A percentile compares a stretch with the other conserved stretches of the same genome.
These are phyloP conservation scores for Populus nigra DNA, from an alignment of 345 rosid species.

Conservation along the genomic window DNA sequence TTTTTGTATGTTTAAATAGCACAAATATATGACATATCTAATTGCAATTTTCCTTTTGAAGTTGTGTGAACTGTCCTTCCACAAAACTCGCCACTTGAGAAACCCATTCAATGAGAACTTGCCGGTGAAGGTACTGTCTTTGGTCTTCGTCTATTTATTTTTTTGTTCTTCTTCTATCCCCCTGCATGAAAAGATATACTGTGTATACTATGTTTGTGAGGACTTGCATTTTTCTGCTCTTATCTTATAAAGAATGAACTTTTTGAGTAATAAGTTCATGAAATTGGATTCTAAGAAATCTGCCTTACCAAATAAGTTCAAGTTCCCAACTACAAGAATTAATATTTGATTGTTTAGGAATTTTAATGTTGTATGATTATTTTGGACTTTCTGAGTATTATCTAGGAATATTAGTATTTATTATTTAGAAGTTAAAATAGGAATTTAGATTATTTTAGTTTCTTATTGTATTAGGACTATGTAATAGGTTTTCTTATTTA, in stretches of 20 bases:
- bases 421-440: neutral
- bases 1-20: constrained; percentile 1
- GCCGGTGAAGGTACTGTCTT: constrained; percentile 78
- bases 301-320: neutral
- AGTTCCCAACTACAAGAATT: neutral
- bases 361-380: neutral
- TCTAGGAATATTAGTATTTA: too few relatives aligned
- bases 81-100: constrained; percentile 88
- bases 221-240: neutral
- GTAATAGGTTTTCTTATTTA: neutral
- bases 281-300: neutral
- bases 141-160: neutral
- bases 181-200: too few relatives aligned
- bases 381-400: too few relatives aligned
- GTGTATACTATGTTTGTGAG: neutral
- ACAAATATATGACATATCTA: constrained; percentile 18
- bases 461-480: neutral
- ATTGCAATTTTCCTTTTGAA: constrained; percentile 39
- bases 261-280: neutral
- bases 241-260: neutral
- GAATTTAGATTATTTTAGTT: neutral
- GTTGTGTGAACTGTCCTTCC: constrained; percentile 94
- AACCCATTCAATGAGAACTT: constrained; percentile 96
- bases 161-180: neutral
- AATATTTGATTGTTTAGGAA: neutral